Base-by-base conservation (phyloP, 2,329 filamentous ascomycete genomes). In the Teratosphaeria zuluensis region DNA sequence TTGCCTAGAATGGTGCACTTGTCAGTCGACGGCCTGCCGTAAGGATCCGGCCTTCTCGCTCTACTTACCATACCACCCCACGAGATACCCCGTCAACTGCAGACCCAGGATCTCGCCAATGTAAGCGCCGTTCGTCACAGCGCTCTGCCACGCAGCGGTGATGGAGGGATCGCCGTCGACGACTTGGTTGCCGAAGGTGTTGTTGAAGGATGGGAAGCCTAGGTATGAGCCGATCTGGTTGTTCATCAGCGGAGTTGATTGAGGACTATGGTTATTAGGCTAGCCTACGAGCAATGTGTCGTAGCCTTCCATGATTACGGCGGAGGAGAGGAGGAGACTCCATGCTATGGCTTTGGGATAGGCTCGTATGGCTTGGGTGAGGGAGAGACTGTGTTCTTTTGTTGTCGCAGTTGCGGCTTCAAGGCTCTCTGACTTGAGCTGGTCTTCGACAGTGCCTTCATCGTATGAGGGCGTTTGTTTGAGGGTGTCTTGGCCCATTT, bases 81-180 rank as follows among this genome's bases (percentile, higher is more conserved):
- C 84, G 53, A 86, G 72, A 70, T 79, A 84, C 46, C 86, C 86
- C 66, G 86, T 87, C 69, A 87, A 76, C 63, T 86, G 73, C 53
- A 88, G 77, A 14, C 86, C 86, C 55, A 88, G 78, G 56, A 89
- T 83, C 51, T 58, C 56, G 8, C 56, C 56, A 4, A 58, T 51
- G 6, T 21, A 14, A 56, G 80, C 80, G 24, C 81, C 83, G 58
- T 83, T 83, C 6, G 76, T 78, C 2, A 85, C 66, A 0, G 76
- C 82, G 0, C 79, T 78, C 67, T 84, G 82, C 83, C 83, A 85
- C 0, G 77, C 73, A 0, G 81, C 78, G 1, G 79, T 76, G 24
- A 85, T 71, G 35, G 76, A 72, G 58, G 80, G 80, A 32, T 73
- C 74, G 1, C 70, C 73, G 2, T 70, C 69, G 28, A 69, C 73